Evolutionary conservation across 495 filamentous ascomycete genomes (phyloP), one percentile per base, ranked within the genome.

Genomic region (Talaromyces trachyspermus): DNA sequence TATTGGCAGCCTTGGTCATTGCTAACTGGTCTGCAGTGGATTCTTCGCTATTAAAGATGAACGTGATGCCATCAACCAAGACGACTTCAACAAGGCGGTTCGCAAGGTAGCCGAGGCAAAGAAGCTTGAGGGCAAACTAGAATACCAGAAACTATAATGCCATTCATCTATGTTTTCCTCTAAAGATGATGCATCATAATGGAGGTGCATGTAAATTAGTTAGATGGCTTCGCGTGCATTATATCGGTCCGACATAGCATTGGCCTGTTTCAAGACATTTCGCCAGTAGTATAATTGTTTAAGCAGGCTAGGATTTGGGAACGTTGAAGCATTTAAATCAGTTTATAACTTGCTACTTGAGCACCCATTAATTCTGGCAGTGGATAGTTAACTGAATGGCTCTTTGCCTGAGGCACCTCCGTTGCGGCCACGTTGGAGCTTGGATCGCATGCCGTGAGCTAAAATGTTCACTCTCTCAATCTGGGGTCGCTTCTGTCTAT

Each of bases 11-110:
- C 5, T 18, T 29, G 4, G 15, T 40, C 0, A 32, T 20, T 3
- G 33, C 35, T 49, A 60, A 69, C 52, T 14, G 32, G 6, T 29
- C 22, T 38, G 25, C 49, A 95, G 89, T 49, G 94, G 94, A 52
- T 71, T 97, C 27, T 96, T 95, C 55, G 87, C 94, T 29, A 99
- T 99, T 74, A 95, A 95, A 69, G 94, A 94, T 58, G 90, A 96
- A 63, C 71, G 94, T 37, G 94, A 99, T 55, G 78, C 89, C 18
- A 84, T 99, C 65, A 96, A 84, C 68, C 94, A 97, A 63, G 94
- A 99, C 56, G 94, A 99, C 62, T 95, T 97, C 80, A 96, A 95
- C 74, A 94, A 94, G 69, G 92, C 94, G 6, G 94, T 97, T 39
- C 81, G 94, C 44, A 97, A 97, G 77, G 82, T 99, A 54, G 88